Conservation (phyloP, 371 early-diverging fungal species). For the Rhizopus delemar region DNA sequence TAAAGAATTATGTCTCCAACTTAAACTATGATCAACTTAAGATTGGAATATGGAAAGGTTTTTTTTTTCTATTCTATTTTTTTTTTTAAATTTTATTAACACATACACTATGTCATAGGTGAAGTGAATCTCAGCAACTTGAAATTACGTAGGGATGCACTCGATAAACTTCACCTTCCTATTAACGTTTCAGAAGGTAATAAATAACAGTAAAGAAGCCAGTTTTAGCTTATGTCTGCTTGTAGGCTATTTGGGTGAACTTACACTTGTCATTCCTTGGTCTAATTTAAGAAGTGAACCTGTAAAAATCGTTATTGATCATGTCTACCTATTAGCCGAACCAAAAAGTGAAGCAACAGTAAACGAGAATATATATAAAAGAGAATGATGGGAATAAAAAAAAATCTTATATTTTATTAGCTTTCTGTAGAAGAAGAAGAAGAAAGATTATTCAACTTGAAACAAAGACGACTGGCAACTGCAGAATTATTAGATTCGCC, state of each 20-base stretch:
- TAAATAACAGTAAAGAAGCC: not conserved
- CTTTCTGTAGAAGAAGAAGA: constrained; percentile 74
- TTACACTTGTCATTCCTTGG: constrained; percentile 86
- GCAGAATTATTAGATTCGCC: constrained; percentile 66
- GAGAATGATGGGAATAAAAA: not conserved
- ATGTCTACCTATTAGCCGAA: constrained; percentile 75
- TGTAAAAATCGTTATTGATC: constrained; percentile 74
- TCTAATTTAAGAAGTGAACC: constrained; percentile 82
- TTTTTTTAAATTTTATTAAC: not conserved
- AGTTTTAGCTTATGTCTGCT: not conserved
- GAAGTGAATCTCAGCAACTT: constrained; percentile 82
- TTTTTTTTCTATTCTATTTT: not conserved
- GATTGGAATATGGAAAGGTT: constrained; percentile 85
- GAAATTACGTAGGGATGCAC: constrained; percentile 71
- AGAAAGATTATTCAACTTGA: constrained; percentile 76
- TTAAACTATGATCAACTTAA: constrained; percentile 85
- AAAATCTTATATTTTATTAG: constrained; percentile 15
- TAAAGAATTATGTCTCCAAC: constrained; percentile 87
- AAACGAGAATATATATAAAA: constrained; percentile 5
- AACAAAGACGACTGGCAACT: constrained; percentile 79
- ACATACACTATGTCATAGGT: constrained; percentile 59
- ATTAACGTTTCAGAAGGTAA: constrained; percentile 81
- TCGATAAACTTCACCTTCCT: constrained; percentile 84
- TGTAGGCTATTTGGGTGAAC: constrained; percentile 77
- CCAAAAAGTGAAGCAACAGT: constrained; percentile 65